Conservation (phyloP, 2,329 filamentous ascomycete genomes). For the Westerdykella aurantiaca region DNA sequence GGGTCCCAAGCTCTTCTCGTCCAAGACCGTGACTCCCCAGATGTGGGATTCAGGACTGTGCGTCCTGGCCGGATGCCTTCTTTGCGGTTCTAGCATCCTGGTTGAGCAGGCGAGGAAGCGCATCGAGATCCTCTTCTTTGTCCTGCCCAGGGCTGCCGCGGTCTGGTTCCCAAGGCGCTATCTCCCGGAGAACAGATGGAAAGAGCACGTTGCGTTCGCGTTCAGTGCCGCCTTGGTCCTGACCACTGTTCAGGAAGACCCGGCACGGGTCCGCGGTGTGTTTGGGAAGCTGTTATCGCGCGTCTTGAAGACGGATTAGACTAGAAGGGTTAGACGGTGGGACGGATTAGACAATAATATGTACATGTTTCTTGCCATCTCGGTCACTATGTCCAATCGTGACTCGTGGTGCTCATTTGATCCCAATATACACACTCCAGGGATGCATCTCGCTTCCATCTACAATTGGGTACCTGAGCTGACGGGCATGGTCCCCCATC, state of each 20-base stretch:
- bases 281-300: conserved; percentile 21
- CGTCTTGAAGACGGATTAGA: conserved; percentile 16
- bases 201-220: conserved; percentile 27
- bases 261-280: conserved; percentile 23
- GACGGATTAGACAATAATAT: too few species aligned
- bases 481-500: too few species aligned
- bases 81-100: conserved; percentile 79
- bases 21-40: conserved; percentile 46
- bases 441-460: too few species aligned
- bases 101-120: conserved; percentile 60
- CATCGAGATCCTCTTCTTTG: conserved; percentile 74
- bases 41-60: conserved; percentile 61
- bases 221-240: conserved; percentile 28
- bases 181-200: conserved; percentile 24
- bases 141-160: conserved; percentile 70
- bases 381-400: too few species aligned
- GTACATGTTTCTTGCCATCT: too few species aligned
- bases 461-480: too few species aligned
- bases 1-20: conserved; percentile 63
- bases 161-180: conserved; percentile 70
- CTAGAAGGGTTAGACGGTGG: too few species aligned
- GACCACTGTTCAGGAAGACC: conserved; percentile 23
- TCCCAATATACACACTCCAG: too few species aligned
- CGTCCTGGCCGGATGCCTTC: conserved; percentile 62
- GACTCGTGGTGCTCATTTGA: too few species aligned